A percentile compares a stretch with the other conserved stretches of the same genome.
These are phyloP conservation scores for Neocucurbitaria cava DNA, from an alignment of 2,329 filamentous ascomycete genomes.

Conservation along the genomic window DNA sequence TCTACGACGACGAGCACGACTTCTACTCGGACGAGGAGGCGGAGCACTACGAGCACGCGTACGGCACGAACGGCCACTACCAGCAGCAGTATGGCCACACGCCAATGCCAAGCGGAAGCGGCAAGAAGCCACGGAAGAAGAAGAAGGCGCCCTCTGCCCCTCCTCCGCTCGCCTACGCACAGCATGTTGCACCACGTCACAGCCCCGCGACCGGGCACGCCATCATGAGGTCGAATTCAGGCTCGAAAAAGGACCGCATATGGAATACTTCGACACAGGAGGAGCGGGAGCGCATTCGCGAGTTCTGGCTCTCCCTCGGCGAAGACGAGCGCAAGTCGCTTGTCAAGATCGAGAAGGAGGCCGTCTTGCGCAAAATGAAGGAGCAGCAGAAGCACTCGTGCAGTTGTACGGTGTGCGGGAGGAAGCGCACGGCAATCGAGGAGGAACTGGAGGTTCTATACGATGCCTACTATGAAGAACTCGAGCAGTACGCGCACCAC, in stretches of 20 bases:
- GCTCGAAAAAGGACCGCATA: slow-evolving; percentile 77
- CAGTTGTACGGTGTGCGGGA: slow-evolving; percentile 95
- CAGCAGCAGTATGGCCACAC: slow-evolving; percentile 33
- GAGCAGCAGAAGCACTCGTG: slow-evolving; percentile 99
- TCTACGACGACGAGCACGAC: slow-evolving; percentile 42
- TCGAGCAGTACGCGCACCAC: slow-evolving; percentile 95
- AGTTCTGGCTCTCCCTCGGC: slow-evolving; percentile 94
- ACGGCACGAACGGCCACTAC: slow-evolving; percentile 43
- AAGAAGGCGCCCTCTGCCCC: slow-evolving; percentile 59
- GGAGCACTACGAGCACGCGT: slow-evolving; percentile 40
- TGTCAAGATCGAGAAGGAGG: slow-evolving; percentile 98
- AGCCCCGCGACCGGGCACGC: slow-evolving; percentile 54
- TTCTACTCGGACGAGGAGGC: slow-evolving; percentile 51
- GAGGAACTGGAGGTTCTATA: slow-evolving; percentile 97
- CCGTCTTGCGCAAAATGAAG: slow-evolving; percentile 98
- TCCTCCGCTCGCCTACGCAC: slow-evolving; percentile 39
- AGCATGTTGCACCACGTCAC: slow-evolving; percentile 39
- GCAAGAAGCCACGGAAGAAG: slow-evolving; percentile 72
- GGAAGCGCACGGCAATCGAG: slow-evolving; percentile 96
- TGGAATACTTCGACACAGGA: slow-evolving; percentile 97
- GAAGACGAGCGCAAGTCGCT: slow-evolving; percentile 94
- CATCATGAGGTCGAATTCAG: slow-evolving; percentile 51
- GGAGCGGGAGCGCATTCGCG: slow-evolving; percentile 95
- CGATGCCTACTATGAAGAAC: slow-evolving; percentile 97
- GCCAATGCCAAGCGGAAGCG: slow-evolving; percentile 24